Evolutionary conservation across 2,329 filamentous ascomycete genomes (phyloP).

Genomic region (Cladophialophora chaetospira): DNA sequence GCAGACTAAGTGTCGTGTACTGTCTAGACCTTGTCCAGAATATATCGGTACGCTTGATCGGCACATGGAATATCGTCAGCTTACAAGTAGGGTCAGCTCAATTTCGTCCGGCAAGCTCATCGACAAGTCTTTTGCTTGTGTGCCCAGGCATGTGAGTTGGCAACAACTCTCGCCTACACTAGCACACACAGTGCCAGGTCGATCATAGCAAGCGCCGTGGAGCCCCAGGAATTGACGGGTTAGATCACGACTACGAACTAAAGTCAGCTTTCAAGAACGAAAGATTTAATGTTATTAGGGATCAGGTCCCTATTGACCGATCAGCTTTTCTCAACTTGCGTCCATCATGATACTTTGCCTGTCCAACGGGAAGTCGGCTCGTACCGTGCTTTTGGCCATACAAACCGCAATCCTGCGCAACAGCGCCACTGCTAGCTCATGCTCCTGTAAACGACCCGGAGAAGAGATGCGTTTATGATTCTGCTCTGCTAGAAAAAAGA

Average conservation of each 20-base stretch:
- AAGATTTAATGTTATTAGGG: constrained; percentile 25
- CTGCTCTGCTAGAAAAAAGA: not conserved
- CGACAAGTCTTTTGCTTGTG: too few species aligned
- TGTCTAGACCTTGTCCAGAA: too few species aligned
- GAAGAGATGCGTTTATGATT: not conserved
- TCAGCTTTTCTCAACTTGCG: constrained; percentile 26
- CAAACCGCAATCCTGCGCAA: constrained; percentile 16
- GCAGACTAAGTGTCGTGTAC: too few species aligned
- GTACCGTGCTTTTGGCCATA: constrained; percentile 5
- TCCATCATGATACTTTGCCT: constrained; percentile 30
- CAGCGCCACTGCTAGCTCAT: not conserved
- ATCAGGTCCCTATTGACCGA: constrained; percentile 33
- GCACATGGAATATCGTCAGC: too few species aligned
- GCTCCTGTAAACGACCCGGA: not conserved
- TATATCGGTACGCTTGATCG: too few species aligned
- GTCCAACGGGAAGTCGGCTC: constrained; percentile 13
- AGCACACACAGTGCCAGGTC: too few species aligned
- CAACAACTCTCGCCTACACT: too few species aligned
- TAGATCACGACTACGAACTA: constrained; percentile 24
- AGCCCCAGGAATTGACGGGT: not conserved
- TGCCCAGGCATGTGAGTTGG: too few species aligned
- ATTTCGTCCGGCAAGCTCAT: too few species aligned
- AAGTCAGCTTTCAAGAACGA: constrained; percentile 25
- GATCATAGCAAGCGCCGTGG: too few species aligned
- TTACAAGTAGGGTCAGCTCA: too few species aligned